Evolutionary conservation across 371 early-diverging fungal species (phyloP).

Genomic region (Mucor circinelloides): DNA sequence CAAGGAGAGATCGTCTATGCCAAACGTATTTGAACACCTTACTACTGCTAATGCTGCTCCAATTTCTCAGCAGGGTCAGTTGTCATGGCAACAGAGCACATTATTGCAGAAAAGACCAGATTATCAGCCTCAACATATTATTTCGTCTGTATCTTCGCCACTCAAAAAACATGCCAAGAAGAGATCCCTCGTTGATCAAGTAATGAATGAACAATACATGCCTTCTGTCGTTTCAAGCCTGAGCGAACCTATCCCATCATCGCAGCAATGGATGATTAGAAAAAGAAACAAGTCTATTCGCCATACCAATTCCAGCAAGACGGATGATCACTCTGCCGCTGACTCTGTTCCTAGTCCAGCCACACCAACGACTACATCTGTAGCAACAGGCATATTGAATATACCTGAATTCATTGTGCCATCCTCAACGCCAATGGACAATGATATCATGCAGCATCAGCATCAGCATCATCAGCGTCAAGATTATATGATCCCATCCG

Average conservation of each 20-base stretch:
- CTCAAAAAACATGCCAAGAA: slow-evolving; percentile 16
- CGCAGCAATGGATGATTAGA: neutral
- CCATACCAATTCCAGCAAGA: neutral
- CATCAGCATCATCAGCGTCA: neutral
- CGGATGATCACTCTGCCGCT: neutral
- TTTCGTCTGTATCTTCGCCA: slow-evolving; percentile 9
- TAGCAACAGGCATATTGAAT: neutral
- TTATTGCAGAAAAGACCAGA: neutral
- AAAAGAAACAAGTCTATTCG: slow-evolving; percentile 14
- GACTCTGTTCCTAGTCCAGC: neutral
- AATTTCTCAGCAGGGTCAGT: neutral
- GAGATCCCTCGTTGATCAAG: slow-evolving; percentile 8
- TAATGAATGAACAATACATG: slow-evolving; percentile 5
- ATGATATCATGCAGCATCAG: neutral
- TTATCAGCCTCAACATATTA: neutral
- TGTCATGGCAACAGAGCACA: neutral
- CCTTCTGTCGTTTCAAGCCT: slow-evolving; percentile 17
- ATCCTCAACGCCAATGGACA: neutral
- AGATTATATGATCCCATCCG: neutral
- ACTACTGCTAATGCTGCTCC: neutral
- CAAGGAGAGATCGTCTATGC: slow-evolving; percentile 12
- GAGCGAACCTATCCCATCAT: slow-evolving; percentile 17
- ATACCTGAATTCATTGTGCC: neutral
- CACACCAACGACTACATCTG: neutral
- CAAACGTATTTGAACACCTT: slow-evolving; percentile 5